Percentiles rank a stretch among this genome's conserved stretches.
These are phyloP conservation scores for Pichia heedii DNA, from an alignment of 805 yeast genomes.

Conservation along the genomic window DNA sequence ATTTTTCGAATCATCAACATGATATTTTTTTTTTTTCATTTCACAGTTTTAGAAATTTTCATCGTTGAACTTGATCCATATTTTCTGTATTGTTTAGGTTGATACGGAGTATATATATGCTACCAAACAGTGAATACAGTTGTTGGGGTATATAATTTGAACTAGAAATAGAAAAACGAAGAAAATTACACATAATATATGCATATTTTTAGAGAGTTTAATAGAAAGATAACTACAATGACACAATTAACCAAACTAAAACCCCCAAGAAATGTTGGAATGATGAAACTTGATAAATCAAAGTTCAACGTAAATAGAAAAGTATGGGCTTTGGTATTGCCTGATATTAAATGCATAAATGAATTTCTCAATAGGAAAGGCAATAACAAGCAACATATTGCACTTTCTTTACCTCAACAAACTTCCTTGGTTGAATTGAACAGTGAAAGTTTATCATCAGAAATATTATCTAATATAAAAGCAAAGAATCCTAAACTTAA, in stretches of 20 bases:
- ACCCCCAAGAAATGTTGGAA: constrained; percentile 64
- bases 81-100: too few relatives aligned
- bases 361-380: constrained; percentile 48
- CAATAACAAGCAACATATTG: constrained; percentile 29
- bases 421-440: constrained; percentile 52
- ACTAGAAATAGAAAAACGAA: too few relatives aligned
- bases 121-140: too few relatives aligned
- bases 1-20: too few relatives aligned
- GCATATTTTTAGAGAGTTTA: constrained; percentile 1
- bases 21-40: too few relatives aligned
- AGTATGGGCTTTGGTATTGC: constrained; percentile 59
- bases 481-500: constrained; percentile 30
- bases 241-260: constrained; percentile 6
- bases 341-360: constrained; percentile 56
- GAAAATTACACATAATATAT: neutral
- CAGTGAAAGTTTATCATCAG: constrained; percentile 7
- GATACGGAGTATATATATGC: too few relatives aligned
- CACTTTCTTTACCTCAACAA: constrained; percentile 62
- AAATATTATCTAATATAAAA: constrained; percentile 5
- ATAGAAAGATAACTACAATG: constrained; percentile 5
- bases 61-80: too few relatives aligned
- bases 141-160: too few relatives aligned
- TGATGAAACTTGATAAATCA: constrained; percentile 57
- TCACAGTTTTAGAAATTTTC: too few relatives aligned
- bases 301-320: constrained; percentile 51